Percentiles rank a stretch among this genome's conserved stretches.
Evolutionary conservation across 2,329 filamentous ascomycete genomes (phyloP).

Genomic region (Tolypocladium capitatum): DNA sequence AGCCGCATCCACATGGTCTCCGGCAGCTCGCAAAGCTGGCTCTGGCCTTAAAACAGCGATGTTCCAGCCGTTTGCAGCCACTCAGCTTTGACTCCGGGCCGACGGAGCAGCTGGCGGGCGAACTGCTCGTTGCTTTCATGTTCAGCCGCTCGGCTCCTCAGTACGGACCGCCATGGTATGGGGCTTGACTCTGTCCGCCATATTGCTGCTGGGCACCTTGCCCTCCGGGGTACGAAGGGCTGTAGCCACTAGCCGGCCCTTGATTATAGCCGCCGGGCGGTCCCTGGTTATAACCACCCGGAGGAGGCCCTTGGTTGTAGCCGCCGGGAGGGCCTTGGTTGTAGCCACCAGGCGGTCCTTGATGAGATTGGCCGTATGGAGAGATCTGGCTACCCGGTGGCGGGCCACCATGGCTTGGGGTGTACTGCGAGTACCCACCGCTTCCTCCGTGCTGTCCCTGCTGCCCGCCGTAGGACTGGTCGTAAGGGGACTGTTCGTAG

Average conservation of each 20-base stretch:
- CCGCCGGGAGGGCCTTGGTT: conserved; percentile 3
- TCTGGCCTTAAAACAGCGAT: neutral
- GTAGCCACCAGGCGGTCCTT: conserved; percentile 2
- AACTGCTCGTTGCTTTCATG: neutral
- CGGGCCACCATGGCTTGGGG: conserved; percentile 10
- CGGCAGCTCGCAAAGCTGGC: neutral
- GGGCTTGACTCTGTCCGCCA: conserved; percentile 12
- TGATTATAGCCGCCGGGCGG: conserved; percentile 3
- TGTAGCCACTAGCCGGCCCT: conserved; percentile 12
- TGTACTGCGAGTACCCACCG: conserved; percentile 9
- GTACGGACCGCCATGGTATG: conserved; percentile 6
- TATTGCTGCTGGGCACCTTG: conserved; percentile 17
- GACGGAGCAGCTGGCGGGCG: neutral
- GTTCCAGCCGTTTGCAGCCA: neutral
- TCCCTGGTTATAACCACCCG: conserved; percentile 4
- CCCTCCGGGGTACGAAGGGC: conserved; percentile 13
- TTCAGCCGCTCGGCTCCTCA: conserved; percentile 1
- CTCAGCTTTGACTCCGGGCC: neutral
- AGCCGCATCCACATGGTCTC: neutral
- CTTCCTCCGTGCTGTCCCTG: conserved; percentile 11
- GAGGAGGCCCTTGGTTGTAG: conserved; percentile 4
- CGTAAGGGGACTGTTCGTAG: conserved; percentile 10
- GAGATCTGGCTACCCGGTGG: conserved; percentile 4
- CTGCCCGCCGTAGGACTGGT: conserved; percentile 9
- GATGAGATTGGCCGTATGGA: conserved; percentile 6